Base-by-base conservation (phyloP, 441 rosid species). In the Hura crepitans region DNA sequence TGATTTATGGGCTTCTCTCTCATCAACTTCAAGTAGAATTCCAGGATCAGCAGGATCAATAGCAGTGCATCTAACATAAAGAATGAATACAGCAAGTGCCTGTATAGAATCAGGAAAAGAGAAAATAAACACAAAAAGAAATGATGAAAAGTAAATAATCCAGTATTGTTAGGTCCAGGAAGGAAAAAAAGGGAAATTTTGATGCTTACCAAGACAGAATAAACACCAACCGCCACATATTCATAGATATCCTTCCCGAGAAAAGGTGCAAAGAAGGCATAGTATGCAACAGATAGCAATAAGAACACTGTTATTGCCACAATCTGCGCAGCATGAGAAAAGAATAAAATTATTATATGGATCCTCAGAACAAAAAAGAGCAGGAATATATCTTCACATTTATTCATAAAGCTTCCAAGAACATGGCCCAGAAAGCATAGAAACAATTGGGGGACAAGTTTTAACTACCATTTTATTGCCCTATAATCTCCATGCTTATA, bases 1-100 rank as follows among this genome's bases (percentile, higher is more conserved):
- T 75, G 96, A 89, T 77, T 83, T 93, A 77, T 73, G 74, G 13
- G 77, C 78, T 30, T 85, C 81, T 71, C 80, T 72, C 77, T 83
- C 81, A 78, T 77, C 87, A 79, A 74, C 77, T 66, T 82, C 90
- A 46, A 82, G 65, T 66, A 87, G 77, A 82, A 92, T 87, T 75
- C 97, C 97, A 72, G 96, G 92, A 85, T 94, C 99, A 45, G 97
- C 93, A 68, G 99, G 99, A 79, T 94, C 89, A 68, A 94, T 94
- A 63, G 91, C 97, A 65, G 97, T 86, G 85, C 94, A 87, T 30
- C 97, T 85, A 23, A 85, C 86, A 66, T 94, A 94, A 22, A 94
- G 88, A 77, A 86, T 78, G 72, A 92, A 86, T 30, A 92, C 97
- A 46, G 81, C 74, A 73, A 92, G 80, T 4, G 91, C 99, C 99